These are phyloP conservation scores for Trichoderma breve DNA, from an alignment of 2,329 filamentous ascomycete species.

Conservation along the genomic window DNA sequence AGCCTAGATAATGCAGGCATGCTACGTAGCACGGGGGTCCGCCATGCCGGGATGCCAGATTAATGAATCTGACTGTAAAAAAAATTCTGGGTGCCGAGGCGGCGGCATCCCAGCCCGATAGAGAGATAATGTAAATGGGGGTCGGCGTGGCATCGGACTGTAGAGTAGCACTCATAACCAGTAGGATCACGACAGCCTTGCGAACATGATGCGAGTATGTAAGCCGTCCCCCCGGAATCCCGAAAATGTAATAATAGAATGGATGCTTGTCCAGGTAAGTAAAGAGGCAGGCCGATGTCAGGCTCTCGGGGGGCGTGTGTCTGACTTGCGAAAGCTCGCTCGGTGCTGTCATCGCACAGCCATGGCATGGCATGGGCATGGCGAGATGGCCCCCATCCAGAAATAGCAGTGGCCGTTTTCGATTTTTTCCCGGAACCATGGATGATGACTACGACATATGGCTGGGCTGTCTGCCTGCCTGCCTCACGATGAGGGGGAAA, in stretches of 20 bases:
- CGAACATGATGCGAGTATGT: background rate
- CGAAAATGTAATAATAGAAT: background rate
- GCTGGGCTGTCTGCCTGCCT: background rate
- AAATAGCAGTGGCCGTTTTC: slow-evolving; percentile 13
- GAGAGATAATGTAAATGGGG: background rate
- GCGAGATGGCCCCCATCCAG: background rate
- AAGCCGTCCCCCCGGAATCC: background rate
- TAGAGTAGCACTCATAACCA: background rate
- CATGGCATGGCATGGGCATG: background rate
- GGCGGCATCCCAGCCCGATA: background rate
- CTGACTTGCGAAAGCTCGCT: background rate
- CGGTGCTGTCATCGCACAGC: slow-evolving; percentile 16
- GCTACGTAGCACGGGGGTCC: slow-evolving; percentile 11
- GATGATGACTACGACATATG: too few relatives aligned
- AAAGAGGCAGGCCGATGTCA: background rate
- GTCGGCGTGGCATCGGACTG: background rate
- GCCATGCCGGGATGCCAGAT: slow-evolving; percentile 16
- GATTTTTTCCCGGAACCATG: background rate
- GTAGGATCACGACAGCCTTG: background rate
- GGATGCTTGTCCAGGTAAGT: background rate
- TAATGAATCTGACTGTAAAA: slow-evolving; percentile 7
- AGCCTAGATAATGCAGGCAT: background rate
- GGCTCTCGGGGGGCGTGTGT: background rate
- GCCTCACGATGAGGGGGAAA: background rate
- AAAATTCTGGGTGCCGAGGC: slow-evolving; percentile 1